A percentile compares a stretch with the other conserved stretches of the same genome.
Conservation (phyloP, 306 rosid genomes). For the Calophaca sinica region DNA sequence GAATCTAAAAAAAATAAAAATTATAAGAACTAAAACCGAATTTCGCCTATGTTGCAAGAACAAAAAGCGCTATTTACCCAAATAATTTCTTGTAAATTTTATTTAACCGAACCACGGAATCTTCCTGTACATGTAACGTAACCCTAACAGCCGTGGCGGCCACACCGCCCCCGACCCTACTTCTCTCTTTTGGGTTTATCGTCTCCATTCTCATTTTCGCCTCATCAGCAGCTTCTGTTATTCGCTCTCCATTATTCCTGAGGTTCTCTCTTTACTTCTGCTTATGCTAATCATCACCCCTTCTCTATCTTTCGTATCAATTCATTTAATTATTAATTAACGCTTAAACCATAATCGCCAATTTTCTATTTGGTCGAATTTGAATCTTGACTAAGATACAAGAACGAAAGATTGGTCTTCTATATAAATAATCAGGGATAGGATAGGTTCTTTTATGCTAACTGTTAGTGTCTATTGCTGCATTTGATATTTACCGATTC, state of each 20-base stretch:
- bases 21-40: too few relatives aligned
- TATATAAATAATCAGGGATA: too few relatives aligned
- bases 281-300: background rate
- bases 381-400: background rate
- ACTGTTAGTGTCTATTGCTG: too few relatives aligned
- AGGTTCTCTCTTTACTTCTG: background rate
- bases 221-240: too few relatives aligned
- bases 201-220: background rate
- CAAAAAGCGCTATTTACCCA: too few relatives aligned
- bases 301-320: background rate
- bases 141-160: slow-evolving; percentile 7
- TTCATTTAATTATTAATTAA: background rate
- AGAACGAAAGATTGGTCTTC: too few relatives aligned
- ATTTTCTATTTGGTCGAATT: background rate
- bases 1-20: too few relatives aligned
- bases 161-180: background rate
- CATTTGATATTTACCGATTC: too few relatives aligned
- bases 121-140: background rate
- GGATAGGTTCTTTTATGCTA: too few relatives aligned
- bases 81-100: too few relatives aligned
- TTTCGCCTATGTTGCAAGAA: too few relatives aligned
- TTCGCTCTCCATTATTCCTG: background rate
- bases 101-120: background rate
- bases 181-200: background rate
- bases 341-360: too few relatives aligned